A percentile compares a stretch with the other conserved stretches of the same genome.
Conservation (phyloP, 495 filamentous ascomycete species). For the Cetradonia linearis region DNA sequence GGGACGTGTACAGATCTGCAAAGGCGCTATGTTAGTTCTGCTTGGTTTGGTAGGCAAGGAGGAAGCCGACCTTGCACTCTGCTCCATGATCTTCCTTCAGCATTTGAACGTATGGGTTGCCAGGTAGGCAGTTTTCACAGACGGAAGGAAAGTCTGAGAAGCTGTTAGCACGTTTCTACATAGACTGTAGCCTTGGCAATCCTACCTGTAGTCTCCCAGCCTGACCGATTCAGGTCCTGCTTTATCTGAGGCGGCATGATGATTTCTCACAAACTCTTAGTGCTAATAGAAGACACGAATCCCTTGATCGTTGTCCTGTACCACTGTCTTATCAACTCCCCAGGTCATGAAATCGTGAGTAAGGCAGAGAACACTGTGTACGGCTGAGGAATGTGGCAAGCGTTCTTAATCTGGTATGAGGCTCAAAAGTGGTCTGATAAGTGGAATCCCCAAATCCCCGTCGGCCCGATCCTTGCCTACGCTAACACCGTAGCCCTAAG, state of each 20-base stretch:
- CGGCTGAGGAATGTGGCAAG: constrained; percentile 8
- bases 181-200: constrained; percentile 57
- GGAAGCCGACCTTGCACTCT: constrained; percentile 41
- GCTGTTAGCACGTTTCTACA: constrained; percentile 2
- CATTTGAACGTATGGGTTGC: constrained; percentile 98
- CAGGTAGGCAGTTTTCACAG: constrained; percentile 75
- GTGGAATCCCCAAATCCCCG: not conserved
- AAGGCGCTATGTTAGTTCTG: constrained; percentile 20
- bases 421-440: constrained; percentile 2
- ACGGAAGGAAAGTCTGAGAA: constrained; percentile 45
- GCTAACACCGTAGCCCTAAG: not conserved
- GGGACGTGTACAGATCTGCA: constrained; percentile 80
- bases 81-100: constrained; percentile 89
- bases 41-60: not conserved
- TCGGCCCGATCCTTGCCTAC: not conserved
- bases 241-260: constrained; percentile 69
- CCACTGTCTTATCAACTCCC: too few relatives aligned
- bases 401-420: not conserved
- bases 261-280: not conserved
- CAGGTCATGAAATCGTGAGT: not conserved
- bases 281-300: not conserved
- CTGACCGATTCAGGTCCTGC: constrained; percentile 91
- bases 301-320: not conserved
- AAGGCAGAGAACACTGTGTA: not conserved
- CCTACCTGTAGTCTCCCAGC: constrained; percentile 81